phyloP scores from a whole-genome alignment of 176 grass and related monocot species.

The Raddia guianensis region DNA sequence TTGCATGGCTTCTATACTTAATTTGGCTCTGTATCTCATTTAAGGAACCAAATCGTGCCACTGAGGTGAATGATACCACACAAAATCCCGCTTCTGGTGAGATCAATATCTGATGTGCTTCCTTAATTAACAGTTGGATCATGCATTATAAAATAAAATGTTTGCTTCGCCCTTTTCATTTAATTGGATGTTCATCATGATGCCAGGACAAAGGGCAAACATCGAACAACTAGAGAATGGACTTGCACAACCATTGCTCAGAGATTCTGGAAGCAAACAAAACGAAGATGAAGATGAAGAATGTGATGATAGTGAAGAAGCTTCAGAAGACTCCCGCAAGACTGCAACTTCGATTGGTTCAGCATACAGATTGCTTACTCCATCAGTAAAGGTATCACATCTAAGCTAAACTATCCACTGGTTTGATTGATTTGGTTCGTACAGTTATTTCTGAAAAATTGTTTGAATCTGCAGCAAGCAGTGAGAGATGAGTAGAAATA shows the following conservation, averaged over 20 bases:
- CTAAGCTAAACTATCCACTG: not conserved
- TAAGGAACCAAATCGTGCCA: conserved; percentile 77
- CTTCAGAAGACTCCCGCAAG: conserved; percentile 63
- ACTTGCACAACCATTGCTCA: conserved; percentile 72
- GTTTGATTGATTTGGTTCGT: conserved; percentile 12
- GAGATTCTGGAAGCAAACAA: conserved; percentile 56
- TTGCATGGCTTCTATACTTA: conserved; percentile 87
- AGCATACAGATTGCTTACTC: conserved; percentile 96
- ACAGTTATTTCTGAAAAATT: conserved; percentile 1
- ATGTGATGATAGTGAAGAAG: conserved; percentile 72
- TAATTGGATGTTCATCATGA: conserved; percentile 17
- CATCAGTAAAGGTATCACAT: conserved; percentile 79
- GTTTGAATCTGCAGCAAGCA: not conserved
- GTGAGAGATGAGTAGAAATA: not conserved
- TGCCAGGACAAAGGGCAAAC: conserved; percentile 58
- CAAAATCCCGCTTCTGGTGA: conserved; percentile 60
- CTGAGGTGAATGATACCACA: conserved; percentile 42
- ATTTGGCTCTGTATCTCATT: conserved; percentile 82
- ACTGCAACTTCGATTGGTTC: conserved; percentile 78
- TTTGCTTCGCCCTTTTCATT: conserved; percentile 8
- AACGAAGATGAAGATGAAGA: conserved; percentile 72
- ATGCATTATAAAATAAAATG: conserved; percentile 5
- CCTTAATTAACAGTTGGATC: conserved; percentile 4
- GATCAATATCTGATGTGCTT: conserved; percentile 21
- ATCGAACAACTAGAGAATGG: conserved; percentile 70